Evolutionary conservation across 2,329 filamentous ascomycete species (phyloP), one percentile per base, ranked within the genome.

Genomic region (Zymoseptoria tritici): DNA sequence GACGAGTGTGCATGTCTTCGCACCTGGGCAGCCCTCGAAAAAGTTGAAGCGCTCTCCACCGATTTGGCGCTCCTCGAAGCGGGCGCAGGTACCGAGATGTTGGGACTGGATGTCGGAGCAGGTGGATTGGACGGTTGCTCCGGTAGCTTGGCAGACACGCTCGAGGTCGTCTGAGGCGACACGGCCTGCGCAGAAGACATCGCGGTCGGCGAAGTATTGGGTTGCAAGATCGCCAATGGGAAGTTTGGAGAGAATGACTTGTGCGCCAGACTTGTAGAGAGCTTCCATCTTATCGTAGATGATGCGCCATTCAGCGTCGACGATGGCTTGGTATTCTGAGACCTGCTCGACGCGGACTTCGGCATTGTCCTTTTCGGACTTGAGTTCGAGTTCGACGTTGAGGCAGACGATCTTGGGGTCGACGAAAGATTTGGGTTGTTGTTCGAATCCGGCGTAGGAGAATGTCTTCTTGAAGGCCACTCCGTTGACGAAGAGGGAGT

Each of bases 391-490:
- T 79, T 99, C 94, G 68, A 99, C 94, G 75, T 97, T 99, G 69
- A 99, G 80, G 78, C 93, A 97, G 62, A 97, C 90, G 68, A 99
- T 96, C 82, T 95, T 96, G 62, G 94, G 94, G 77, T 96, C 85
- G 73, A 83, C 86, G 81, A 99, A 97, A 7, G 85, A 87, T 79
- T 99, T 99, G 67, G 94, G 94, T 79, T 99, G 94, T 79, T 99
- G 94, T 79, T 99, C 94, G 78, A 99, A 99, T 73, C 94, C 94
- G 69, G 94, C 94, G 74, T 99, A 99, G 56, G 93, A 92, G 77
- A 99, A 99, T 4, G 94, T 99, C 85, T 99, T 99, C 82, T 97
- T 97, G 83, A 99, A 99, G 42, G 94, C 93, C 63, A 99, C 94
- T 73, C 94, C 94, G 75, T 97, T 94, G 73, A 99, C 89, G 77